A percentile compares a stretch with the other conserved stretches of the same genome.
These are phyloP conservation scores for Hypoxylon trugodes DNA, from an alignment of 495 filamentous ascomycete species.

Conservation along the genomic window DNA sequence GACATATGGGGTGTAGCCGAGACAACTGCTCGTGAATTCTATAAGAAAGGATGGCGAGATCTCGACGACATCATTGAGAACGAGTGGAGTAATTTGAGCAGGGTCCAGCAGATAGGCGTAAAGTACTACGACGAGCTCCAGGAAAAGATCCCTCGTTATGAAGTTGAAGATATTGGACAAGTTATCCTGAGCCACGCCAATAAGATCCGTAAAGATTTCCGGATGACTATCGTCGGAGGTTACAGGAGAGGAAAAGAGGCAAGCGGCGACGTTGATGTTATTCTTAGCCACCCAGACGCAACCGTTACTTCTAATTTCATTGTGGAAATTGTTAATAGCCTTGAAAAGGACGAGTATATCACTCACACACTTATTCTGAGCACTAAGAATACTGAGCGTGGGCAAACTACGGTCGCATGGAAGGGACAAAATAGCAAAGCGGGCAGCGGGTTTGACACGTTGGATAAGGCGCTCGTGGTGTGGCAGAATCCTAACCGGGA, in stretches of 20 bases:
- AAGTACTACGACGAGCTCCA: constrained; percentile 93
- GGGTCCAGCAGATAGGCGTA: constrained; percentile 93
- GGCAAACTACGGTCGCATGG: constrained; percentile 70
- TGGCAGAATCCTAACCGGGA: constrained; percentile 83
- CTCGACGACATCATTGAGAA: constrained; percentile 83
- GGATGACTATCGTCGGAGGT: constrained; percentile 81
- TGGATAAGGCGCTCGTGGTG: constrained; percentile 92
- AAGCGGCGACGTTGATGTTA: constrained; percentile 84
- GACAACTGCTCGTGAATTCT: constrained; percentile 83
- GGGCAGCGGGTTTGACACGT: constrained; percentile 75
- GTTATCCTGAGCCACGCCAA: constrained; percentile 71
- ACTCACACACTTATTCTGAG: constrained; percentile 82
- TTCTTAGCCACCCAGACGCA: constrained; percentile 82
- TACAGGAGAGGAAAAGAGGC: constrained; percentile 82
- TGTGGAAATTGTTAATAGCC: constrained; percentile 68
- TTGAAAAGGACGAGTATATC: constrained; percentile 75
- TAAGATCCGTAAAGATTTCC: constrained; percentile 60
- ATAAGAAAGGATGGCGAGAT: constrained; percentile 76
- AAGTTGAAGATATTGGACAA: constrained; percentile 74
- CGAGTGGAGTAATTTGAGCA: constrained; percentile 76
- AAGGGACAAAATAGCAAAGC: constrained; percentile 50
- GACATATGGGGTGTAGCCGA: constrained; percentile 92
- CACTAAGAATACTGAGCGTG: constrained; percentile 70
- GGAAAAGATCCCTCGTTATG: constrained; percentile 71
- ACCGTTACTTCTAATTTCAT: constrained; percentile 70